phyloP scores from a whole-genome alignment of 805 yeast genomes.

The Candida wancherniae region DNA sequence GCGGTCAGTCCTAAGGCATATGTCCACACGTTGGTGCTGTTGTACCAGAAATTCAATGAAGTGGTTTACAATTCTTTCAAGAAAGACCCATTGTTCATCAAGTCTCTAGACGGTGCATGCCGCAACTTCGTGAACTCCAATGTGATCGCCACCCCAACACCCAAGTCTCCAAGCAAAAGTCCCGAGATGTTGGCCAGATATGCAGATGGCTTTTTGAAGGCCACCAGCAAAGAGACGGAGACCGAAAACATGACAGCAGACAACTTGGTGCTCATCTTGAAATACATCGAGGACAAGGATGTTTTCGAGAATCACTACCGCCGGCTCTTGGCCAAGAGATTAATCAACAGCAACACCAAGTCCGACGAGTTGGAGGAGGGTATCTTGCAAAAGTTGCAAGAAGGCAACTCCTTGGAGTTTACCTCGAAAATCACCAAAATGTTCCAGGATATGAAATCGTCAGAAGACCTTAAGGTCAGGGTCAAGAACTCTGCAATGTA shows the following conservation, averaged over 20 bases:
- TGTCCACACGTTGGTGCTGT: conserved; percentile 67
- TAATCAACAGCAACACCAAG: conserved; percentile 80
- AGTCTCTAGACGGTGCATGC: conserved; percentile 87
- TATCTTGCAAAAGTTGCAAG: conserved; percentile 79
- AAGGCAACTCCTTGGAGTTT: conserved; percentile 87
- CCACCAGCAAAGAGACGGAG: conserved; percentile 65
- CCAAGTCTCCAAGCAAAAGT: conserved; percentile 64
- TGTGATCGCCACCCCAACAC: conserved; percentile 65
- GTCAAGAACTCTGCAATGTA: conserved; percentile 40
- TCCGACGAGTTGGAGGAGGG: conserved; percentile 82
- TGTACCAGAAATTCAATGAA: conserved; percentile 61
- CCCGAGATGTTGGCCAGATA: conserved; percentile 90
- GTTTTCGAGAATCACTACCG: conserved; percentile 92
- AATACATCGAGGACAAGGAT: conserved; percentile 88
- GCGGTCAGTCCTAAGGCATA: conserved; percentile 72
- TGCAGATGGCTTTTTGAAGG: conserved; percentile 77
- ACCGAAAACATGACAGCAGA: conserved; percentile 73
- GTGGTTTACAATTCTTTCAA: conserved; percentile 66
- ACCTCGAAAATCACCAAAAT: conserved; percentile 90
- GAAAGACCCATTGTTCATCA: conserved; percentile 71
- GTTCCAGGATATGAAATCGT: conserved; percentile 90
- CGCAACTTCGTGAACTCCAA: conserved; percentile 78
- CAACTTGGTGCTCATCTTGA: conserved; percentile 82
- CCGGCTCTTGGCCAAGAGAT: conserved; percentile 80
- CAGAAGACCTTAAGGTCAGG: conserved; percentile 63